Evolutionary conservation across 2,329 filamentous ascomycete species (phyloP), one percentile per base, ranked within the genome.

Genomic region (Cercospora beticola): DNA sequence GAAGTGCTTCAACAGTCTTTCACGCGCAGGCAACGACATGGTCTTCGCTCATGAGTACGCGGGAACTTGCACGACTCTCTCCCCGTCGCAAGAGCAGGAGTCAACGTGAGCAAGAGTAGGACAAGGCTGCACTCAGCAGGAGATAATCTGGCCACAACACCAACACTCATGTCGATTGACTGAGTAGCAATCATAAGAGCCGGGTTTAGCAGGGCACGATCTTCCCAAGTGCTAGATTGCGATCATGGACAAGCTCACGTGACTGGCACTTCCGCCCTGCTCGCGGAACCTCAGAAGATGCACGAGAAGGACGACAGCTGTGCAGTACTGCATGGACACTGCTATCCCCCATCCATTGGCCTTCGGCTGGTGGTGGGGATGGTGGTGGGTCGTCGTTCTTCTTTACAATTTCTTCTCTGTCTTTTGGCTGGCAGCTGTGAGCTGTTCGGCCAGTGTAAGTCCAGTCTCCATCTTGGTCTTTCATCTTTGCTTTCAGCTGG

Each of bases 391-490:
- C 28, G 30, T 57, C 31, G 52, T 16, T 36, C 21, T 10, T 36
- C 16, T 59, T 31, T 36, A 18, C 18, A 33, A 26, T 54, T 57
- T 26, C 28, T 31, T 28, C 23, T 16, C n/a, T 33, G 6, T 61
- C 40, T 28, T 30, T 2, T 21, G 16, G 21, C 30, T 64, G 61
- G 65, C 65, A 43, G 63, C 60, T 54, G 65, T 58, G 65, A 67
- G 65, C 65, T 52, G 52, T 10, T 18, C 30, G 16, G 64, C 64
- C 64, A 52, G 64, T 54, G 57, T 66, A 56, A 66, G 64, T 66
- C 64, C 56, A 49, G 43, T 54, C 18, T 40, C 49, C 40, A 23
- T 40, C 36, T 58, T 58, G 40, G 21, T 40, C 52, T 43, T 16
- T 60, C 33, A 14, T 28, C 30, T 26, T 43, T 43, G 8, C 33